Evolutionary conservation across 2,329 filamentous ascomycete species (phyloP).

Genomic region (Colletotrichum caudatum): DNA sequence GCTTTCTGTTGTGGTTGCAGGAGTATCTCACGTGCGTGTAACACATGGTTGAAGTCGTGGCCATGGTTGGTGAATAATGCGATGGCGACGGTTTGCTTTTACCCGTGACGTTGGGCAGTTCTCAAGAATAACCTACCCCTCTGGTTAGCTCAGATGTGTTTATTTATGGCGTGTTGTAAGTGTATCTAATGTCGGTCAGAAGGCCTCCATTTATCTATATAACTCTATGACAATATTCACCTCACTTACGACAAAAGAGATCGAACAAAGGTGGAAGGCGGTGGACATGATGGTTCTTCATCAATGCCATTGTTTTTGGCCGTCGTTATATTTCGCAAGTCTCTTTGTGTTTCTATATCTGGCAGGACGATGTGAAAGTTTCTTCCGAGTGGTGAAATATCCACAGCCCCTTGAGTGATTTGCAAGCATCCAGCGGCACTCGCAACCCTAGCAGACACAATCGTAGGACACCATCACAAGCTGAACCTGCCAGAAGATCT

Average conservation of each 20-base stretch:
- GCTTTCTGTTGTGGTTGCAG: conserved; percentile 23
- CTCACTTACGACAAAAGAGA: not conserved
- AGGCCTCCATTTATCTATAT: conserved; percentile 12
- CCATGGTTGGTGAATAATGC: not conserved
- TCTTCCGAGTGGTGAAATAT: not conserved
- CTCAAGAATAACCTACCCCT: not conserved
- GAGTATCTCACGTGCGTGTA: conserved; percentile 22
- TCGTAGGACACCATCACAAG: too few species aligned
- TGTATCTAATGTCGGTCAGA: not conserved
- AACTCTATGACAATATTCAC: not conserved
- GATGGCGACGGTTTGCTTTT: not conserved
- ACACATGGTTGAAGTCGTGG: conserved; percentile 33
- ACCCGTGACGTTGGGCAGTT: not conserved
- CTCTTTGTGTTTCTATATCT: not conserved
- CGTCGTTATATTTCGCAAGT: not conserved
- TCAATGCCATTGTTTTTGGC: not conserved
- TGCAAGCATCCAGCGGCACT: not conserved
- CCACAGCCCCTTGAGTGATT: not conserved
- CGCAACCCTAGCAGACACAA: not conserved
- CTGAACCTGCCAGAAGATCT: not conserved
- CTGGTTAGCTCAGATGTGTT: not conserved
- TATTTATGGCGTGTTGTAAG: not conserved
- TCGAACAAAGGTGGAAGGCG: conserved; percentile 2
- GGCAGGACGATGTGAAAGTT: not conserved
- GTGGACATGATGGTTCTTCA: not conserved